A percentile compares a stretch with the other conserved stretches of the same genome.
Evolutionary conservation across 2,329 filamentous ascomycete species (phyloP).

Genomic region (Nannizzia gypsea): DNA sequence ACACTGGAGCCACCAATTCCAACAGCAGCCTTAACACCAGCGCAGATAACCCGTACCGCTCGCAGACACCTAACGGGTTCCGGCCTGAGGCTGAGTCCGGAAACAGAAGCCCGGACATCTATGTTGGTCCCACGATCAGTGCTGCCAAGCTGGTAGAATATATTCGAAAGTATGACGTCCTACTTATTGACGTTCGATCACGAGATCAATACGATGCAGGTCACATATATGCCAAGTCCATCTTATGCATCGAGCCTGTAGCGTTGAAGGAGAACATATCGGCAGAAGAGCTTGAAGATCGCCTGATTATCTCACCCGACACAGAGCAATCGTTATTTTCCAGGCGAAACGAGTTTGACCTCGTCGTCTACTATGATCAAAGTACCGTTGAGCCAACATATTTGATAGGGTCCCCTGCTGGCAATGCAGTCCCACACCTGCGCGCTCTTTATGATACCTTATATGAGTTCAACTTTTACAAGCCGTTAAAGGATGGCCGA

Average conservation of each 20-base stretch:
- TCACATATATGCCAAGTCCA: slow-evolving; percentile 71
- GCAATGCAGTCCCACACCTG: slow-evolving; percentile 45
- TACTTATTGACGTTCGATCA: slow-evolving; percentile 75
- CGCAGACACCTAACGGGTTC: slow-evolving; percentile 33
- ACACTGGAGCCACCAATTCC: slow-evolving; percentile 12
- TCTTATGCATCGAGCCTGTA: slow-evolving; percentile 84
- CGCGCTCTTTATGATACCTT: slow-evolving; percentile 66
- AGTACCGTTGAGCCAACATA: slow-evolving; percentile 48
- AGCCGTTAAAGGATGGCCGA: slow-evolving; percentile 52
- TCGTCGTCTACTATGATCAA: slow-evolving; percentile 86
- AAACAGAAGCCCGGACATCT: slow-evolving; percentile 38
- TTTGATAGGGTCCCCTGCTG: slow-evolving; percentile 36
- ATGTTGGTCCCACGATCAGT: slow-evolving; percentile 50
- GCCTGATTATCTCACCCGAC: slow-evolving; percentile 37
- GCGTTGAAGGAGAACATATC: slow-evolving; percentile 56
- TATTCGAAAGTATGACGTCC: slow-evolving; percentile 52
- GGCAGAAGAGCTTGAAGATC: slow-evolving; percentile 48
- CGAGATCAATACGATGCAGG: slow-evolving; percentile 75
- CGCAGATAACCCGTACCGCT: slow-evolving; percentile 35
- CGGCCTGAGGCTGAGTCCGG: slow-evolving; percentile 27
- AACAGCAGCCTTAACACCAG: slow-evolving; percentile 27
- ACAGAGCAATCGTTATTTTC: slow-evolving; percentile 62
- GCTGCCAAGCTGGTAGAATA: slow-evolving; percentile 60
- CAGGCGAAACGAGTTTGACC: slow-evolving; percentile 61
- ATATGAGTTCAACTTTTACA: slow-evolving; percentile 69